Base-by-base conservation (phyloP, 768 basidiomycete species). In the Tylopilus felleus region DNA sequence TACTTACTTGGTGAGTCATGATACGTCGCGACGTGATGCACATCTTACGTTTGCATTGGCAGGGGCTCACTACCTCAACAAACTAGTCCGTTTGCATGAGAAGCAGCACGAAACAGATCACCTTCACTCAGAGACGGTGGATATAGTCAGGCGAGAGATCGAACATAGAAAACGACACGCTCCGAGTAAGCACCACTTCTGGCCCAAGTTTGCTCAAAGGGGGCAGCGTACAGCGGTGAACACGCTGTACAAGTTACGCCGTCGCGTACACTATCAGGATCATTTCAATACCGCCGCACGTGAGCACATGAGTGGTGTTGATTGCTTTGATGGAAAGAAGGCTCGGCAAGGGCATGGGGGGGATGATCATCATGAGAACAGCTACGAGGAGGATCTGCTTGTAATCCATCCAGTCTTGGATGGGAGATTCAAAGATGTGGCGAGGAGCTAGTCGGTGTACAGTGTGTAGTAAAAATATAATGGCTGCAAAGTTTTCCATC, bases 251-350 rank as follows among this genome's bases (percentile, higher is more conserved):
- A 79, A 69, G 66, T 73, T 74, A 52, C 77, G 74, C 69, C 81
- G 80, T 36, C 72, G 72, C 40, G 66, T 67, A 23, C 84, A 86
- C 62, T 84, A 86, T 65, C 73, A 71, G 58, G 75, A 83, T 49
- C 75, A 84, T 47, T 73, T 91, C 58, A 77, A 78, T 50, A 76
- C 90, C 23, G 76, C 81, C 12, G 73, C 75, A 33, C 75, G 78
- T 38, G 88, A 93, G 67, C 84, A 93, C 63, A 91, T 94, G 91
- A 84, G 80, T 58, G 65, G 63, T 8, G 83, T 94, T 0, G 92
- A 96, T 66, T 78, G 78, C 42, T 88, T 83, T 65, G 84, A 90
- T 60, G 88, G 88, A 38, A 61, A 71, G 49, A 71, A 69, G 47
- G 70, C 73, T 31, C 70, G 81, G 38, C 71, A 63, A 57, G 78